These are phyloP conservation scores for Brettanomyces anomalus DNA, from an alignment of 805 yeast species.

Conservation along the genomic window DNA sequence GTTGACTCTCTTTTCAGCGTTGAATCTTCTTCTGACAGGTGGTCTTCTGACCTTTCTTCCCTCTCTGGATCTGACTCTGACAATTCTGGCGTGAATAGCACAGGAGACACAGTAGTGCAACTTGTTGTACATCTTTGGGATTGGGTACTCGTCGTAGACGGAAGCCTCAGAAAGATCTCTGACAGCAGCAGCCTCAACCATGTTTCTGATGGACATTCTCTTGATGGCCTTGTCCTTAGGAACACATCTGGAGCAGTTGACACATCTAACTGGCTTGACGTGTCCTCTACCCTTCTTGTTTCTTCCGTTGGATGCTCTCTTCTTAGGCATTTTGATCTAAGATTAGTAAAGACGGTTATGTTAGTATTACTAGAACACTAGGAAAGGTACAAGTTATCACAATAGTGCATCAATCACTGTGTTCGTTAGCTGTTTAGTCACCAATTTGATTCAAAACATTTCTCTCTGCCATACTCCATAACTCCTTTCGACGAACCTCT, in stretches of 20 bases:
- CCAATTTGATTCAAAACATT: too few relatives aligned
- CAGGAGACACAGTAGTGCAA: constrained; percentile 99
- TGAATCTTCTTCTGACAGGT: constrained; percentile 98
- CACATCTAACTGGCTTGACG: constrained; percentile 99
- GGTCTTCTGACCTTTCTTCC: constrained; percentile 99
- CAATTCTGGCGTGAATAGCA: constrained; percentile 99
- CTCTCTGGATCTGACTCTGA: constrained; percentile 98
- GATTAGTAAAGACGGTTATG: neutral
- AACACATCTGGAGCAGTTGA: constrained; percentile 98
- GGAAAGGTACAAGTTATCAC: too few relatives aligned
- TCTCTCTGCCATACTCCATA: too few relatives aligned
- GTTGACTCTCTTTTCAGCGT: constrained; percentile 89
- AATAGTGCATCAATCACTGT: too few relatives aligned
- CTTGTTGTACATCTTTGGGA: constrained; percentile 99
- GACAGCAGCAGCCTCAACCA: constrained; percentile 99
- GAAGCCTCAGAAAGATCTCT: constrained; percentile 99
- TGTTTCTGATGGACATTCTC: constrained; percentile 99
- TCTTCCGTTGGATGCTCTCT: constrained; percentile 99
- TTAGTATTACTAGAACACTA: neutral
- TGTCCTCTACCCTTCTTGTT: constrained; percentile 99
- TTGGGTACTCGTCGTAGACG: constrained; percentile 97
- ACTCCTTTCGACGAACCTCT: too few relatives aligned
- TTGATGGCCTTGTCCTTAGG: constrained; percentile 99
- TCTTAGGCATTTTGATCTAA: constrained; percentile 84
- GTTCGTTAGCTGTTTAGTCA: too few relatives aligned